Evolutionary conservation across 208 protist species (phyloP), one percentile per base, ranked within the genome.

Genomic region (Trypanosoma mega): DNA sequence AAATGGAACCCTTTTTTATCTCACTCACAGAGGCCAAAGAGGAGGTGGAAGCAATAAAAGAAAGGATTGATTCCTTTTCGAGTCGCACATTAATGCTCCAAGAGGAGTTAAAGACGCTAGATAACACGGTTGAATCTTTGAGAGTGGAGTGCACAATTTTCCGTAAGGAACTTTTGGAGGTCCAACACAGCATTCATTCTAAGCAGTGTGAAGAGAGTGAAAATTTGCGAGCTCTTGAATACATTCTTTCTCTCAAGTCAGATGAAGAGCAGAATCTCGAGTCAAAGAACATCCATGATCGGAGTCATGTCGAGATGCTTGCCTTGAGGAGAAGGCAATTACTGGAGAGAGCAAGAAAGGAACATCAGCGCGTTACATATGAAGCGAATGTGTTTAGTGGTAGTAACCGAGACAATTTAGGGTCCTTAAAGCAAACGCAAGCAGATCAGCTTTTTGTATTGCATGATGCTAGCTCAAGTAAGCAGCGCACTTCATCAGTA

Each of bases 31-130:
- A 57, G 27, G 48, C 59, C 39, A 65, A 48, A 30, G 49, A 57
- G 37, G n/a, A 41, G 16, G n/a, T 57, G 14, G 50, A 55, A 30
- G 34, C 47, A 44, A 29, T 63, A 30, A 26, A 21, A 31, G 6
- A 14, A n/a, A 29, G 54, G 18, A 23, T 53, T 31, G 57, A 54
- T 2, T 63, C 57, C 3, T 49, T 50, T 20, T 30, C 24, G 48
- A 57, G 37, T 18, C 33, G 29, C 44, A 57, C 39, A 27, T 20
- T 36, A 39, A 57, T 65, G 59, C 39, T 65, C 30, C 23, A 50
- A n/a, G 48, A 56, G 24, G 37, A 54, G 18, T 49, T 57, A 31
- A 21, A 45, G 27, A 16, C 18, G 14, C 26, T 56, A n/a, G 59
- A 65, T 26, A 49, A 57, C 26, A 50, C 18, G 39, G 20, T 56